Conservation (phyloP, 2,329 filamentous ascomycete species). For the Blastomyces emzantsi region DNA sequence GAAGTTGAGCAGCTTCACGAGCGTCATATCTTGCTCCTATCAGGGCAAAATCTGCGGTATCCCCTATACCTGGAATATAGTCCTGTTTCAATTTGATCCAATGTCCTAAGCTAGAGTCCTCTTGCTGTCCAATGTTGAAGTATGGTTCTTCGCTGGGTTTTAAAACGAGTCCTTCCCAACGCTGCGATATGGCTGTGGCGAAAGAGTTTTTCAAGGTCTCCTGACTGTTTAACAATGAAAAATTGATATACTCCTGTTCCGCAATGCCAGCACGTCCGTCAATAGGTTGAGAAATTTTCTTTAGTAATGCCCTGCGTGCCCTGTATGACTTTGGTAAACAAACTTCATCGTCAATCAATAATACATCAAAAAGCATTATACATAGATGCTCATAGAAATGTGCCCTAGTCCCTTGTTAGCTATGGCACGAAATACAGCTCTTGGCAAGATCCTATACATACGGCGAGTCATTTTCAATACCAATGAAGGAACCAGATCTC, state of each 20-base stretch:
- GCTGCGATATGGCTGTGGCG: slow-evolving; percentile 53
- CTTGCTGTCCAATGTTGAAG: slow-evolving; percentile 46
- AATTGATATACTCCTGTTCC: slow-evolving; percentile 58
- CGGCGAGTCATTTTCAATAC: slow-evolving; percentile 60
- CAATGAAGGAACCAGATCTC: slow-evolving; percentile 61
- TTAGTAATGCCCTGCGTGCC: slow-evolving; percentile 44
- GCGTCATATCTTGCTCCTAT: slow-evolving; percentile 66
- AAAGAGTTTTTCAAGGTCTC: slow-evolving; percentile 55
- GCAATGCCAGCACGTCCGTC: slow-evolving; percentile 59
- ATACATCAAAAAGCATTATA: slow-evolving; percentile 53
- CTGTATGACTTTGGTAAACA: slow-evolving; percentile 40
- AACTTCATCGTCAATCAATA: slow-evolving; percentile 48
- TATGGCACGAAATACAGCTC: not conserved
- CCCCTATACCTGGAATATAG: slow-evolving; percentile 68
- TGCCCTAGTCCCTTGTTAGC: slow-evolving; percentile 28
- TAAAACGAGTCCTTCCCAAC: slow-evolving; percentile 70
- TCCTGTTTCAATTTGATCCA: slow-evolving; percentile 86
- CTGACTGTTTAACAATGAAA: slow-evolving; percentile 45
- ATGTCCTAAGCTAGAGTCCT: slow-evolving; percentile 27
- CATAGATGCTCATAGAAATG: slow-evolving; percentile 50
- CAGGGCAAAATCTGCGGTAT: slow-evolving; percentile 73
- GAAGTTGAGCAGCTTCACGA: slow-evolving; percentile 48
- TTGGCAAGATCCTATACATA: slow-evolving; percentile 30
- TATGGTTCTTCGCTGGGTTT: slow-evolving; percentile 71
- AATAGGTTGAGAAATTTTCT: slow-evolving; percentile 45